These are phyloP conservation scores for Trypanosoma conorhini DNA, from an alignment of 208 protist species.

Conservation along the genomic window DNA sequence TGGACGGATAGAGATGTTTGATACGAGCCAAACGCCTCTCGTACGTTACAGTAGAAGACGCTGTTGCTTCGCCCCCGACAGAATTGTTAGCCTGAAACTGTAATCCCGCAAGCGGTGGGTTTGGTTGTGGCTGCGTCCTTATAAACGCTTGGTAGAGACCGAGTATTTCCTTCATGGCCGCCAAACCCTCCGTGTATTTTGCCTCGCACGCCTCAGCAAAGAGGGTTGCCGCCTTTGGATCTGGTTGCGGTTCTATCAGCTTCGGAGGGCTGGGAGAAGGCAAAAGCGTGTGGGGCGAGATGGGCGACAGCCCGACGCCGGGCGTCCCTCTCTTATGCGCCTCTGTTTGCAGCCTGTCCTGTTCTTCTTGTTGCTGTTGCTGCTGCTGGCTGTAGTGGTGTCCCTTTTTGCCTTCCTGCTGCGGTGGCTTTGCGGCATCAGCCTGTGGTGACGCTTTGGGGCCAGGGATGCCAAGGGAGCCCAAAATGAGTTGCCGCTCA, in stretches of 20 bases:
- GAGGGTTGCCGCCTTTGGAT: neutral
- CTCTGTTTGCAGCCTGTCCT: neutral
- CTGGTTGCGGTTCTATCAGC: neutral
- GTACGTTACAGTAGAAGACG: slow-evolving; percentile 8
- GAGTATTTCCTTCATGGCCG: slow-evolving; percentile 7
- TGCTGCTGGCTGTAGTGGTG: neutral
- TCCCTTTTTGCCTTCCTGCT: slow-evolving; percentile 1
- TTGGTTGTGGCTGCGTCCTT: neutral
- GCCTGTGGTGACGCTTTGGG: neutral
- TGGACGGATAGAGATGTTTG: slow-evolving; percentile 6
- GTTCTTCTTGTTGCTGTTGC: neutral
- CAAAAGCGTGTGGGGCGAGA: slow-evolving; percentile 17
- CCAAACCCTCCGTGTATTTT: slow-evolving; percentile 14
- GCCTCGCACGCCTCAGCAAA: slow-evolving; percentile 18
- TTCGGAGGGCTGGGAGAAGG: slow-evolving; percentile 16
- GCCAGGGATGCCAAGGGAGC: neutral
- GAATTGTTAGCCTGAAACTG: neutral
- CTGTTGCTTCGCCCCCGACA: neutral
- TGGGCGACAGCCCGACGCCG: slow-evolving; percentile 16
- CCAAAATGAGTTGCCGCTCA: slow-evolving; percentile 13
- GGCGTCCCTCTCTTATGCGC: neutral
- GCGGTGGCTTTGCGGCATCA: neutral
- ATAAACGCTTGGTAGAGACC: slow-evolving; percentile 21
- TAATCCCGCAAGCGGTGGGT: neutral
- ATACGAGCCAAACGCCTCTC: slow-evolving; percentile 8